Base-by-base conservation (phyloP, 2,329 filamentous ascomycete species). In the Ceratocystiopsis brevicomis region DNA sequence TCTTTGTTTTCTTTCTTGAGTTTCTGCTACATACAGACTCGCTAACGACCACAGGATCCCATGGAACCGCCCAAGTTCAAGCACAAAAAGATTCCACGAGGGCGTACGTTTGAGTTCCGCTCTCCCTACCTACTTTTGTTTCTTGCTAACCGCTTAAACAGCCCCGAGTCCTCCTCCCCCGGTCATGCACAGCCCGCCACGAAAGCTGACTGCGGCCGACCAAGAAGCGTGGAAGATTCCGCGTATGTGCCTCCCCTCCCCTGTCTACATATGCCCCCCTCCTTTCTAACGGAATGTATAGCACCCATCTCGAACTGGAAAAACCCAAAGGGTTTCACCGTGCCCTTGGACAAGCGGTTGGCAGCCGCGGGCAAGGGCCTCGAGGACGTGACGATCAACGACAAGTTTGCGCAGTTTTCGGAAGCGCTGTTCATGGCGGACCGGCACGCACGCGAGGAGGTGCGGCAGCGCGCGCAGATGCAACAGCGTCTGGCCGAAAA, bases 51-150 rank as follows among this genome's bases (percentile, higher is more conserved):
- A 4, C 21, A 47, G 45, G 90, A 98, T 61, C 90, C 90, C 0
- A 82, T 95, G 80, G 88, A 95, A 56, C 90, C 90, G 1, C 88
- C 90, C 2, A 96, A 95, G 56, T 95, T 96, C 66, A 96, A 96
- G 62, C 85, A 95, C 65, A 96, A 96, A 69, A 94, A 95, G 64
- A 93, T 98, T 45, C 88, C 75, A 85, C 53, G 87, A 15, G 49
- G 49, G 15, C 49, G 49, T 50, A 37, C 42, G 49, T 49, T 13
- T 17, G 2, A 9, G 13, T 10, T 3, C 15, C 14, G 3, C 3
- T 16, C 15, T 38, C 4, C 33, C 10, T 11, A 16, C 25, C 8
- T 11, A 10, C 10, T 9, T 2, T 30, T 4, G 25, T 30, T 39
- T 11, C 2, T 32, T 16, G 3, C 35, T 47, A 45, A 40, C 37